These are phyloP conservation scores for Hygrocybe coccinea DNA, from an alignment of 768 basidiomycete genomes.

Conservation along the genomic window DNA sequence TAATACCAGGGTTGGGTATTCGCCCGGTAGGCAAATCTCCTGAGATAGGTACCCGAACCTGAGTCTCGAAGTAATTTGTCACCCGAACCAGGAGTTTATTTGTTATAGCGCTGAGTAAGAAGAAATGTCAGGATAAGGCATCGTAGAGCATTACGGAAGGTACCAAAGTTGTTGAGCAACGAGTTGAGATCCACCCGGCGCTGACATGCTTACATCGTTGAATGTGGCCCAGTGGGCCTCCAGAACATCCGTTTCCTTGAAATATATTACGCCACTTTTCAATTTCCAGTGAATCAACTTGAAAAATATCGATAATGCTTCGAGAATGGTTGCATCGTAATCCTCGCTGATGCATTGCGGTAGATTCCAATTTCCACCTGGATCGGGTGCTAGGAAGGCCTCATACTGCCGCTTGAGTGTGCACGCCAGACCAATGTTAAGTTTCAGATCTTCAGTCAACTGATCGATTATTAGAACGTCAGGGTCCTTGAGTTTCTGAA, in stretches of 20 bases:
- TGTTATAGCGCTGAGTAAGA: constrained; percentile 65
- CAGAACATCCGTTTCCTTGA: constrained; percentile 97
- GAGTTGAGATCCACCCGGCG: constrained; percentile 79
- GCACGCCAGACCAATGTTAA: constrained; percentile 87
- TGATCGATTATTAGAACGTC: constrained; percentile 90
- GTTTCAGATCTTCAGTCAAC: constrained; percentile 87
- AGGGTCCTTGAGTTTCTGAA: constrained; percentile 82
- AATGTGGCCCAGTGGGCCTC: constrained; percentile 96
- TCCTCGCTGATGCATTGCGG: constrained; percentile 85
- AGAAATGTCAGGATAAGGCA: neutral
- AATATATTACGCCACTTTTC: constrained; percentile 87
- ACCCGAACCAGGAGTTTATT: constrained; percentile 91
- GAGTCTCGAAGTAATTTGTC: constrained; percentile 90
- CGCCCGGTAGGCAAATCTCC: constrained; percentile 26
- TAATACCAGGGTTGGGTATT: constrained; percentile 17
- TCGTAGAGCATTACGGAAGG: constrained; percentile 21
- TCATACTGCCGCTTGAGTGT: constrained; percentile 94
- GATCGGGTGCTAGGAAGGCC: constrained; percentile 83
- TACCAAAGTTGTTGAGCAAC: constrained; percentile 97
- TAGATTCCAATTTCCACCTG: constrained; percentile 81
- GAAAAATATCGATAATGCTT: constrained; percentile 87
- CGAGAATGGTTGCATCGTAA: constrained; percentile 85
- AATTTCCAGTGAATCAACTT: constrained; percentile 92
- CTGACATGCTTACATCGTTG: constrained; percentile 84
- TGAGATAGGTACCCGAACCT: constrained; percentile 72